Evolutionary conservation across 768 basidiomycete genomes (phyloP), one percentile per base, ranked within the genome.

Genomic region (Suillus luteus): DNA sequence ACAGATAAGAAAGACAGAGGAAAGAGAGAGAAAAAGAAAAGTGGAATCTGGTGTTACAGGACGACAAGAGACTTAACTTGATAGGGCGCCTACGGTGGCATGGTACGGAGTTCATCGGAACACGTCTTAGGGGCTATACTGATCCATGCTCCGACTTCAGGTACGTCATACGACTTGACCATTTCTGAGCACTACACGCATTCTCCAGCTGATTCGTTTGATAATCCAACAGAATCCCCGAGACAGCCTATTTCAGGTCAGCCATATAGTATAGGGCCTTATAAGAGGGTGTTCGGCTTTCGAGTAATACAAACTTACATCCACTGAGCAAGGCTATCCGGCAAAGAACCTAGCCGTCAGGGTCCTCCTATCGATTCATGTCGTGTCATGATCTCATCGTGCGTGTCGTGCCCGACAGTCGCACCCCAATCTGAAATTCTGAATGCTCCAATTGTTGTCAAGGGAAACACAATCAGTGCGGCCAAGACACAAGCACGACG

Each of bases 1-100:
- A 69, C 51, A 74, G 65, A 68, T 65, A 58, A 59, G 55, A 70
- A 27, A 64, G 46, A 59, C 44, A 57, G 55, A 37, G 19, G 55
- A 63, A 1, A 35, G 33, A 67, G 62, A 64, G 31, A 67, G 55
- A 22, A 6, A 22, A 17, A 54, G 49, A 37, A 54, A 62, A 43
- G 11, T 2, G 40, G 57, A 31, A 31, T 60, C 27, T 2, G 22
- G 37, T 33, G 49, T 44, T 64, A 59, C 60, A 64, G 73, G 24
- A 49, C 73, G 71, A 67, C 70, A 75, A 46, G 67, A 65, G 7
- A 67, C 72, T 76, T 22, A 3, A 66, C 72, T 74, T 19, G 60
- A 69, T 43, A 59, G 62, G 62, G 63, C 22, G 57, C 48, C 37
- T 44, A 35, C 46, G 37, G 55, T 52, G 61, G 3, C 8, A 59